Base-by-base conservation (phyloP, 2,329 filamentous ascomycete species). In the Microdochium bolleyi region DNA sequence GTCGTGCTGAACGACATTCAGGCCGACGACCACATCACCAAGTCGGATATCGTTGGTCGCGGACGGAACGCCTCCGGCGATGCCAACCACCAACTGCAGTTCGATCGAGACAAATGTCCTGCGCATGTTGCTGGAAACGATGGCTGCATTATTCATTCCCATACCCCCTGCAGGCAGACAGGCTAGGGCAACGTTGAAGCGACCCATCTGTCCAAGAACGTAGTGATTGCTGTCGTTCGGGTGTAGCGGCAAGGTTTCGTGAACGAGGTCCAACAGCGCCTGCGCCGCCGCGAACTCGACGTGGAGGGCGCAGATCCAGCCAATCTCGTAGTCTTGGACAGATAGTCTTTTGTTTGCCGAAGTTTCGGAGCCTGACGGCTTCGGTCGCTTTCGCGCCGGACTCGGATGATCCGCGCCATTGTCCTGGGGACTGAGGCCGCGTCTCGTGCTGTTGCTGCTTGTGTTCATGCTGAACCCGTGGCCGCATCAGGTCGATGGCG, bases 61-160 rank as follows among this genome's bases (percentile, higher is more conserved):
- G 54, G 60, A 54, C 2, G 59, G 59, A 2, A 59, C 58, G 2
- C 59, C 59, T 13, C 59, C 59, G 3, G 51, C 59, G 7, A 61
- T 58, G 1, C 59, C 58, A 8, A 61, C 59, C 53, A 61, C 54
- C 19, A 61, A 44, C 2, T 49, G 49, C 25, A 51, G 38, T 19
- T 25, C 48, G 10, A 56, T 51, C 8, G 49, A 16, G 1, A 25
- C 49, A 46, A 57, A 61, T 4, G 52, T 57, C 10, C n/a, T 22
- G 2, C 21, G 46, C 55, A 61, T 58, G 11, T 53, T 50, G 16
- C 9, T 51, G 7, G 59, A 56, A 2, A 57, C 55, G 1, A 38
- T 41, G 2, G 59, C 54, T 1, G 58, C 57, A 22, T 56, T 52
- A 2, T 19, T 51, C 10, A 49, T 53, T 4, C 58, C 58, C 24